Conservation (phyloP, 192 early-diverging fungal species). For the Physocladia obscura region DNA sequence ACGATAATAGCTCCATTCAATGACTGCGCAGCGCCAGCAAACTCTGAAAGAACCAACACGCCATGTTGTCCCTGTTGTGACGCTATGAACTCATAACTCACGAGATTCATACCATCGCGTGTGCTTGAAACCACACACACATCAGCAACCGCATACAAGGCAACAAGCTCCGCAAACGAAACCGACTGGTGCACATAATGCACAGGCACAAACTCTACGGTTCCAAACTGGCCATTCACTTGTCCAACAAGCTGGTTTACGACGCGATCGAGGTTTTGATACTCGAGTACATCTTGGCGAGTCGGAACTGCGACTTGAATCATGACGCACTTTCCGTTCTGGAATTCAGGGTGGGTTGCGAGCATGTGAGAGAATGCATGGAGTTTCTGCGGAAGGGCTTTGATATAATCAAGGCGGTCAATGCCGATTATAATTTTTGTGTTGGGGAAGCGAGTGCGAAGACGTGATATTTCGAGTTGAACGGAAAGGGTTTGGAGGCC, state of each 20-base stretch:
- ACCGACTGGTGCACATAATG: constrained; percentile 98
- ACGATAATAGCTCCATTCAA: constrained; percentile 95
- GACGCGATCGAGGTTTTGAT: constrained; percentile 86
- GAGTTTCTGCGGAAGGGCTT: constrained; percentile 98
- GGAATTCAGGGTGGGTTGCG: constrained; percentile 77
- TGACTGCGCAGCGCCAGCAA: constrained; percentile 98
- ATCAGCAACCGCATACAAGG: constrained; percentile 94
- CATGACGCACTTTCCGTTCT: constrained; percentile 88
- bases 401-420: constrained; percentile 99
- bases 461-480: constrained; percentile 56
- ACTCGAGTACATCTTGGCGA: constrained; percentile 97
- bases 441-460: constrained; percentile 84
- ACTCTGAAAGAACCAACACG: constrained; percentile 94
- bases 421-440: constrained; percentile 93
- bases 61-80: constrained; percentile 85
- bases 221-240: constrained; percentile 95
- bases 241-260: constrained; percentile 98
- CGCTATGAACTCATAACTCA: constrained; percentile 83
- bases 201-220: constrained; percentile 96
- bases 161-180: constrained; percentile 89
- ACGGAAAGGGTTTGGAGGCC: neutral
- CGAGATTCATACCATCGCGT: constrained; percentile 99
- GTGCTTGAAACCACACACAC: constrained; percentile 95
- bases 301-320: constrained; percentile 98
- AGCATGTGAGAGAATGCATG: constrained; percentile 94